Percentiles rank a stretch among this genome's conserved stretches.
phyloP scores from a whole-genome alignment of 345 rosid genomes.

The Nephelium lappaceum region DNA sequence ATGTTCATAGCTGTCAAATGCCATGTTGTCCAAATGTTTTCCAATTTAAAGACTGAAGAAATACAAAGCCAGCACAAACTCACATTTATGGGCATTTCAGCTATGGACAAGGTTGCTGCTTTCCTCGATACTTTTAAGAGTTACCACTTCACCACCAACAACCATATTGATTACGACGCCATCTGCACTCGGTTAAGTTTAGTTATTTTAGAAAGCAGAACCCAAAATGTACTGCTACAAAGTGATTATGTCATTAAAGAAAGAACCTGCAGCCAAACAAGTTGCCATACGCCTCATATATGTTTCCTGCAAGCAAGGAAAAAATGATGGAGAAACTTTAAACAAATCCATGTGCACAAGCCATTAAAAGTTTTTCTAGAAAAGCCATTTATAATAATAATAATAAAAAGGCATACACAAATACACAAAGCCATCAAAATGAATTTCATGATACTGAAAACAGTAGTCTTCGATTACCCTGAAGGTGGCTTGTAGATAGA shows the following conservation, averaged over 20 bases:
- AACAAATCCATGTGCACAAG: neutral
- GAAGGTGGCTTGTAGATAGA: neutral
- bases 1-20: neutral
- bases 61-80: slow-evolving; percentile 17
- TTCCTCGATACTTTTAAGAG: slow-evolving; percentile 80
- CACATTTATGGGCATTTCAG: slow-evolving; percentile 93
- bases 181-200: slow-evolving; percentile 47
- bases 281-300: slow-evolving; percentile 71
- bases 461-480: neutral
- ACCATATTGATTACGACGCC: slow-evolving; percentile 92
- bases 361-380: neutral
- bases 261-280: slow-evolving; percentile 86
- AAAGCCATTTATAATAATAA: neutral
- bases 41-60: slow-evolving; percentile 9
- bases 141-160: slow-evolving; percentile 88
- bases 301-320: slow-evolving; percentile 61
- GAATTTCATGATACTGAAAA: neutral
- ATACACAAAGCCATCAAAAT: neutral
- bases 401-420: neutral
- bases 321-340: neutral
- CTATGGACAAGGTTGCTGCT: slow-evolving; percentile 62
- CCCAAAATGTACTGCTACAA: neutral
- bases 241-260: slow-evolving; percentile 7
- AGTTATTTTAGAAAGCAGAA: slow-evolving; percentile 18
- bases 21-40: neutral